Conservation (phyloP, 257 asterid genomes). For the Osmanthus fragrans region DNA sequence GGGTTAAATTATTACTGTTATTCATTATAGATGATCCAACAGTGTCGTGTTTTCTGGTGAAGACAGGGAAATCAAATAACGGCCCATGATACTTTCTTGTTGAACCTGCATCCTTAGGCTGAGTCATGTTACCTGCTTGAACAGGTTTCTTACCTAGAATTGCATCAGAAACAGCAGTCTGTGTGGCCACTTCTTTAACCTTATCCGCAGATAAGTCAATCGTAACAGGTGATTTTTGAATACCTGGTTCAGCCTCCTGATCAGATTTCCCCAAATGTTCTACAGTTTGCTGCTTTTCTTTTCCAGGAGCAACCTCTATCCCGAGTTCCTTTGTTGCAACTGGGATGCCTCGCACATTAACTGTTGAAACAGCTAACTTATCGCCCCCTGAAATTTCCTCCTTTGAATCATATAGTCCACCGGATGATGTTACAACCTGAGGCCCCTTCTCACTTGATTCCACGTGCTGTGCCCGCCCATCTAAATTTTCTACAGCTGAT, state of each 20-base stretch:
- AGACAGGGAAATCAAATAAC: constrained; percentile 90
- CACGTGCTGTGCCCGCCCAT: constrained; percentile 49
- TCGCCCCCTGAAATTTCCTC: constrained; percentile 64
- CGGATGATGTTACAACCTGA: constrained; percentile 40
- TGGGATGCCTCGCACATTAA: constrained; percentile 41
- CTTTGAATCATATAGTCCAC: constrained; percentile 42
- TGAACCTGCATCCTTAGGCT: constrained; percentile 72
- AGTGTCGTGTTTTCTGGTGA: constrained; percentile 86
- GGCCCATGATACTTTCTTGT: constrained; percentile 96
- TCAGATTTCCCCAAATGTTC: constrained; percentile 56
- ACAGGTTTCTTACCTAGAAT: constrained; percentile 59
- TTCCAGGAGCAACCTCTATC: constrained; percentile 51
- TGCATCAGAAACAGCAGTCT: constrained; percentile 53
- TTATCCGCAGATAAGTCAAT: constrained; percentile 63
- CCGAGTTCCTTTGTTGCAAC: constrained; percentile 52
- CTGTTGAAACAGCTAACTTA: constrained; percentile 41
- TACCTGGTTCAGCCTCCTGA: constrained; percentile 58
- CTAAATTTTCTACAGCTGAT: constrained; percentile 49
- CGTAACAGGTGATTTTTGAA: constrained; percentile 49
- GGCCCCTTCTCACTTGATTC: constrained; percentile 61
- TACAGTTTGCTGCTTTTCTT: constrained; percentile 66
- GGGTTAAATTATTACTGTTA: constrained; percentile 62
- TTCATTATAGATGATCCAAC: constrained; percentile 82
- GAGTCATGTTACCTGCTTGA: constrained; percentile 58
- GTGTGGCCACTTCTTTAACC: constrained; percentile 72